Evolutionary conservation across 2,329 filamentous ascomycete species (phyloP).

Genomic region (Dryadomyces sulphureus): DNA sequence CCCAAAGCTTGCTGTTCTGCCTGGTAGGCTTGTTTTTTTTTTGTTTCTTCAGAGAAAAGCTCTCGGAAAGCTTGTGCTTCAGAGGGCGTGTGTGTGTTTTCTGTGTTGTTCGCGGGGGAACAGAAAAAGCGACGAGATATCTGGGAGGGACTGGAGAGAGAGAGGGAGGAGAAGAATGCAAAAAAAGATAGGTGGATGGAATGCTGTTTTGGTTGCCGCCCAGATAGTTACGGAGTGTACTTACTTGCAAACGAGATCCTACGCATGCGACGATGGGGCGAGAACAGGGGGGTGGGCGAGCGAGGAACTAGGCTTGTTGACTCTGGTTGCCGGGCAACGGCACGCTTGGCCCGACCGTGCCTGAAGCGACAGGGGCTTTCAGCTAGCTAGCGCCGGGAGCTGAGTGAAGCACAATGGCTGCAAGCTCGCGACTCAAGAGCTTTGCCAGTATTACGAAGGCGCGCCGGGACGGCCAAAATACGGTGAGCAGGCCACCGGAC

Average conservation of each 20-base stretch:
- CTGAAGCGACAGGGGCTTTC: not conserved
- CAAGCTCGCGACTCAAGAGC: no score
- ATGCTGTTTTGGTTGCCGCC: slow-evolving; percentile 6
- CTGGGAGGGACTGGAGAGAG: no score
- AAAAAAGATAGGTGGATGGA: slow-evolving; percentile 10
- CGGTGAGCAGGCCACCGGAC: no score
- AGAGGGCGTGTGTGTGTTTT: not conserved
- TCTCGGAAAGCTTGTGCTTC: not conserved
- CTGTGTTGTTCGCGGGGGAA: not conserved
- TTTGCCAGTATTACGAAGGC: no score
- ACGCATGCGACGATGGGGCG: slow-evolving; percentile 6
- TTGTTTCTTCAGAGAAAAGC: not conserved
- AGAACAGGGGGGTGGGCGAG: not conserved
- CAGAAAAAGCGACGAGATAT: no score
- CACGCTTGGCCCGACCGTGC: not conserved
- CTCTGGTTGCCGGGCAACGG: slow-evolving; percentile 11
- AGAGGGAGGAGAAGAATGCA: not conserved
- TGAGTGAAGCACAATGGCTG: not conserved
- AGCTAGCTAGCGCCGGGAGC: not conserved
- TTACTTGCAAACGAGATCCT: not conserved
- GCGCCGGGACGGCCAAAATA: no score
- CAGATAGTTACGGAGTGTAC: no score
- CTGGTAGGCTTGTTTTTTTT: not conserved
- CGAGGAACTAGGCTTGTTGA: slow-evolving; percentile 8
- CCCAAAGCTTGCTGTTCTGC: no score